Evolutionary conservation across 768 basidiomycete genomes (phyloP).

Genomic region (Leccinum subgranulosum): DNA sequence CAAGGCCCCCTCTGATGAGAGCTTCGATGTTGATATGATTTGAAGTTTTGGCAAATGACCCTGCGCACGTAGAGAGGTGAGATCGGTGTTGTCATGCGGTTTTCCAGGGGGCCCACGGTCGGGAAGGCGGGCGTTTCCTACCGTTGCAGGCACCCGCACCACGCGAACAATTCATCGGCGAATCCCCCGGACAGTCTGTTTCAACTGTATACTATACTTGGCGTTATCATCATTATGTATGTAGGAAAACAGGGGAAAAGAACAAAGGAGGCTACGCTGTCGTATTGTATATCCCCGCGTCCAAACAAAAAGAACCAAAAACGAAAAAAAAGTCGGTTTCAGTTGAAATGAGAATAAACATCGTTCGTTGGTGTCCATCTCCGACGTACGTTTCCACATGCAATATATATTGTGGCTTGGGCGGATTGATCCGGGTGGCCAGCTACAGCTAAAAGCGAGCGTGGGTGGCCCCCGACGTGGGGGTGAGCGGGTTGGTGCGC

Average conservation of each 20-base stretch:
- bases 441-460: constrained; percentile 18
- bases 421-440: constrained; percentile 4
- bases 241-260: background rate
- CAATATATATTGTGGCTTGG: constrained; percentile 21
- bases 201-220: constrained; percentile 2
- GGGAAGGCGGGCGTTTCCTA: background rate
- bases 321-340: constrained; percentile 11
- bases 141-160: constrained; percentile 15
- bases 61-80: constrained; percentile 21
- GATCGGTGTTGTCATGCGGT: constrained; percentile 6
- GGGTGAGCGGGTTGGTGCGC: background rate
- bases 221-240: constrained; percentile 29
- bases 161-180: background rate
- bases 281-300: constrained; percentile 29
- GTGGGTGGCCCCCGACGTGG: constrained; percentile 13
- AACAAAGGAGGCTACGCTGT: constrained; percentile 21
- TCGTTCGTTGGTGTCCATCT: constrained; percentile 26
- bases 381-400: constrained; percentile 28
- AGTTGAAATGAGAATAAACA: constrained; percentile 5
- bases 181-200: constrained; percentile 22
- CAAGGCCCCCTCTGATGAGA: background rate
- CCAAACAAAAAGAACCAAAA: constrained; percentile 18
- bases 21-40: background rate
- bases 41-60: background rate
- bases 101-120: background rate